Evolutionary conservation across 2,329 filamentous ascomycete species (phyloP), one percentile per base, ranked within the genome.

Genomic region (Colletotrichum tropicicola): DNA sequence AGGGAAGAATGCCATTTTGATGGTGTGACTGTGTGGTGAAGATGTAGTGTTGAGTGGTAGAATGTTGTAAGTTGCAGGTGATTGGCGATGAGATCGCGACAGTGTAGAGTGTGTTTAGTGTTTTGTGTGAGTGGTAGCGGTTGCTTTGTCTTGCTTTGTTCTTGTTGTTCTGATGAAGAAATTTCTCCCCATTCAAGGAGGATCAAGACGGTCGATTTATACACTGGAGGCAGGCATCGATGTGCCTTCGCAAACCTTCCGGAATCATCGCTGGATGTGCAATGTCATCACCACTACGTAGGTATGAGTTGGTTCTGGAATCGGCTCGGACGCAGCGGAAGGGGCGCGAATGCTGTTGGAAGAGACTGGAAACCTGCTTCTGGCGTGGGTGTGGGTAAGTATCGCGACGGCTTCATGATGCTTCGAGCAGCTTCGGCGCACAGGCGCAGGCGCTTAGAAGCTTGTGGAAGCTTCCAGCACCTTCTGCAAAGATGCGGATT

Each of bases 1-100:
- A 64, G 84, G 81, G 80, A 89, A 89, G 80, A 89, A 80, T 70
- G 87, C 83, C 87, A 89, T 89, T 75, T 76, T 88, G 79, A 21
- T 49, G 35, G 65, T 65, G 51, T 62, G 23, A 15, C 48, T 64
- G 47, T 52, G 48, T 39, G n/a, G 12, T 35, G 30, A 30, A 30
- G 12, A 32, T 47, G 30, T 21, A 19, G 7, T 7, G 28, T 8
- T 51, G 44, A 28, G 8, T 56, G 39, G 10, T 51, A 3, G 15
- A 45, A 15, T 35, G 13, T 35, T 35, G 32, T 39, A 35, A 35
- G 27, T 21, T 41, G 19, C 6, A 13, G 19, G 21, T 27, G 8
- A 32, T 27, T 25, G 41, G 28, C n/a, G 27, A 39, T 3, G 6
- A 25, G 32, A n/a, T 52, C 13, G 43, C 12, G 7, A 17, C 12